Base-by-base conservation (phyloP, 208 protist genomes). In the Leishmania arabica region DNA sequence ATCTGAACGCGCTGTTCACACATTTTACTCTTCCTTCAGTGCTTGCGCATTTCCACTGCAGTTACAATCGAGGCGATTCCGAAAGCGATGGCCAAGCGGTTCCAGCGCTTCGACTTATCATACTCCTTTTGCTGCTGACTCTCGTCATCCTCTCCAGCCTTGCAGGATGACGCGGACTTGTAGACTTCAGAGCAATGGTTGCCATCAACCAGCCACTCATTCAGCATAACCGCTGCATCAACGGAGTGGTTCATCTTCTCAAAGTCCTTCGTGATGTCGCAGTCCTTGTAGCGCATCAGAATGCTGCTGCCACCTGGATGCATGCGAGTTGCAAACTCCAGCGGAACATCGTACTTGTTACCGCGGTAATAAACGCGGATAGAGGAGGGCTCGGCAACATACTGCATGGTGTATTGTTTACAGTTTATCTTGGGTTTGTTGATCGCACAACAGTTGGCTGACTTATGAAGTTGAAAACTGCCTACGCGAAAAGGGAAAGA, bases 211-310 rank as follows among this genome's bases (percentile, higher is more conserved):
- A 74, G 13, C 82, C 82, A 85, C 37, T 51, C 34, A 40, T 82
- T 56, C 3, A 85, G 62, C 71, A 85, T 81, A 6, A 72, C 75
- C 0, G 70, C 62, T 5, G 82, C 82, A 49, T 85, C 82, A 4
- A 64, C 17, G 5, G 83, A 80, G 73, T 86, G 83, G 11, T 74
- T 58, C 69, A 65, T 80, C 56, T 86, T 80, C 47, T 86, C 79
- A 74, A 86, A 86, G n/a, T 77, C 83, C 34, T 76, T 60, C 34
- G 83, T 86, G 56, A 83, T 86, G 66, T 86, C 83, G 42, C 54
- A 49, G 56, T 83, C 79, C 58, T 83, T 75, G 65, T 83, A 86
- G 56, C 75, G 83, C 73, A 84, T 79, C 54, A 86, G 24, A 60
- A 80, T 78, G 5, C 75, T 70, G n/a, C 62, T 80, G 51, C 83